phyloP scores from a whole-genome alignment of 352 stramenopile genomes.

The Phytophthora nicotianae region DNA sequence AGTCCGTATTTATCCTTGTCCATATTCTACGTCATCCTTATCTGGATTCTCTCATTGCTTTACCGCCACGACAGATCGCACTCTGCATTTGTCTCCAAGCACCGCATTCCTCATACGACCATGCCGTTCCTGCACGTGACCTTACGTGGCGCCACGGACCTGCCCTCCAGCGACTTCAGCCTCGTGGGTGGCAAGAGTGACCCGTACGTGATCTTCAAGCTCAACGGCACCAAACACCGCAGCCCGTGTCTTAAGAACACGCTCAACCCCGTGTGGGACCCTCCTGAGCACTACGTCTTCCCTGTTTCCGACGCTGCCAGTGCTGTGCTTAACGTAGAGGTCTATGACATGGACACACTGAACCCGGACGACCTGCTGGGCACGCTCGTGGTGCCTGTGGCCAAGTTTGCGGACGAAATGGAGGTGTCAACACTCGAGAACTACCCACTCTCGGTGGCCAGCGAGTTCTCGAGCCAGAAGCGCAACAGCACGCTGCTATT shows the following conservation, averaged over 20 bases:
- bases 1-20: slow-evolving; percentile 3
- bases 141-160: slow-evolving; percentile 51
- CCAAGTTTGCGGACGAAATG: slow-evolving; percentile 50
- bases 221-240: slow-evolving; percentile 56
- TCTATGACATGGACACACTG: slow-evolving; percentile 73
- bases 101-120: not conserved
- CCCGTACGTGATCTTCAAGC: slow-evolving; percentile 69
- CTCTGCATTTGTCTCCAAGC: slow-evolving; percentile 18
- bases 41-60: slow-evolving; percentile 3
- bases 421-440: slow-evolving; percentile 55
- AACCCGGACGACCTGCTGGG: slow-evolving; percentile 72
- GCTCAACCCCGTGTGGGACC: slow-evolving; percentile 71
- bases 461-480: slow-evolving; percentile 49
- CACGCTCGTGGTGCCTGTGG: slow-evolving; percentile 54
- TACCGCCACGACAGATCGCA: not conserved
- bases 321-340: slow-evolving; percentile 54
- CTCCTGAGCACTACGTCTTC: slow-evolving; percentile 68
- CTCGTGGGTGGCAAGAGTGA: slow-evolving; percentile 69
- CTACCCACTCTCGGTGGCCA: slow-evolving; percentile 51
- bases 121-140: slow-evolving; percentile 65
- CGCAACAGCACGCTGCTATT: slow-evolving; percentile 58
- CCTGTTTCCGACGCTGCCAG: slow-evolving; percentile 44
- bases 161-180: slow-evolving; percentile 66
- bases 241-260: slow-evolving; percentile 65
- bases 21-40: slow-evolving; percentile 2